A percentile compares a stretch with the other conserved stretches of the same genome.
Conservation (phyloP, 306 rosid genomes). For the Carpinus fangiana region DNA sequence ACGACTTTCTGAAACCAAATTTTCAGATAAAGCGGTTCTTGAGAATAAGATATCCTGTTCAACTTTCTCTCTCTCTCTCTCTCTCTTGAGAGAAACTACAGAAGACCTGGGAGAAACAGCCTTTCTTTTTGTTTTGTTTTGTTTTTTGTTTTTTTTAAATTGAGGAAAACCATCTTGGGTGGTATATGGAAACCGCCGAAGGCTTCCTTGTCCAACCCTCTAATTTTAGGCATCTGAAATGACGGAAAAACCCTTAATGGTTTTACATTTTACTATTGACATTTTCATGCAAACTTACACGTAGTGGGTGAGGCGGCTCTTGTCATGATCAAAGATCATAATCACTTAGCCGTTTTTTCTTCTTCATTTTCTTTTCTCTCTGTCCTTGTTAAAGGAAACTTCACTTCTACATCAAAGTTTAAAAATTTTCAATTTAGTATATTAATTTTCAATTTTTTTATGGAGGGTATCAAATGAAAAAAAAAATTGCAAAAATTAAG, state of each 20-base stretch:
- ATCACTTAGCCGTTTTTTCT: neutral
- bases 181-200: constrained; percentile 23
- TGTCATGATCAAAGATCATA: neutral
- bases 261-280: constrained; percentile 39
- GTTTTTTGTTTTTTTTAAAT: neutral
- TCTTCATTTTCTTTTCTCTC: too few species aligned
- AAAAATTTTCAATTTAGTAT: too few species aligned
- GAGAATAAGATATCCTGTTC: constrained; percentile 26
- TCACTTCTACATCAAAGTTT: too few species aligned
- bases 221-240: constrained; percentile 27
- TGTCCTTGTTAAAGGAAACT: too few species aligned
- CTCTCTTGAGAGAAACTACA: constrained; percentile 15
- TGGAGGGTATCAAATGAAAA: too few species aligned
- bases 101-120: constrained; percentile 33
- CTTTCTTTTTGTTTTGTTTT: neutral
- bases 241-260: constrained; percentile 40
- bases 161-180: constrained; percentile 12
- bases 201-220: constrained; percentile 32
- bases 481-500: too few species aligned
- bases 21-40: constrained; percentile 52
- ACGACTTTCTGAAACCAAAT: constrained; percentile 48
- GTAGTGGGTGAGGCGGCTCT: constrained; percentile 38
- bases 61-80: constrained; percentile 21
- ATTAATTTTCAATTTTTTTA: too few species aligned
- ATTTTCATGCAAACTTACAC: constrained; percentile 69